A percentile compares a stretch with the other conserved stretches of the same genome.
Conservation (phyloP, 176 grass and related monocot genomes). For the Triticum monococcum region DNA sequence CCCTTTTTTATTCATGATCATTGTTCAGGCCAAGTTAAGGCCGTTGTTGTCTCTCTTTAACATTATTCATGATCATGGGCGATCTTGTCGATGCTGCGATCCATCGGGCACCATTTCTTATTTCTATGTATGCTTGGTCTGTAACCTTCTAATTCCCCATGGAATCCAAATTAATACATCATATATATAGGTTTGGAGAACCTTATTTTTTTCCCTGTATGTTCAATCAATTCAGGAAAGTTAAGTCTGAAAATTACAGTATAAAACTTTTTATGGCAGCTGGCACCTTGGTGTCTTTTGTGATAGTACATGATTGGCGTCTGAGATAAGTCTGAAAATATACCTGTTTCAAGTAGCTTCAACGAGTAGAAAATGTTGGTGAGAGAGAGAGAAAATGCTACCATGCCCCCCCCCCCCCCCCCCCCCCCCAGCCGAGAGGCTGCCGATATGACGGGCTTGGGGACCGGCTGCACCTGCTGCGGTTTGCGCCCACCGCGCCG, state of each 20-base stretch:
- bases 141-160: not conserved
- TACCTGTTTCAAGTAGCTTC: not conserved
- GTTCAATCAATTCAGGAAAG: not conserved
- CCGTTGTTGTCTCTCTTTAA: too few species aligned
- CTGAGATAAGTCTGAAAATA: not conserved
- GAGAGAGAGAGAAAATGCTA: not conserved
- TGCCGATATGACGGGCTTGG: not conserved
- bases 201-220: not conserved
- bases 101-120: not conserved
- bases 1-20: not conserved
- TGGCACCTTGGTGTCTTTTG: too few species aligned
- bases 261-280: too few species aligned
- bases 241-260: too few species aligned
- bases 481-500: conserved; percentile 51
- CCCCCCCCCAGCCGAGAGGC: too few species aligned
- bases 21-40: not conserved
- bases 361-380: not conserved
- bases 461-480: conserved; percentile 20
- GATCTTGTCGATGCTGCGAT: too few species aligned
- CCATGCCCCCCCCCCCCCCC: not conserved
- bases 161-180: not conserved
- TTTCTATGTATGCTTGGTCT: not conserved
- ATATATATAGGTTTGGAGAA: not conserved
- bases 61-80: too few species aligned
- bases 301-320: too few species aligned